Base-by-base conservation (phyloP, 2,329 filamentous ascomycete species). In the Trichoderma simmonsii region DNA sequence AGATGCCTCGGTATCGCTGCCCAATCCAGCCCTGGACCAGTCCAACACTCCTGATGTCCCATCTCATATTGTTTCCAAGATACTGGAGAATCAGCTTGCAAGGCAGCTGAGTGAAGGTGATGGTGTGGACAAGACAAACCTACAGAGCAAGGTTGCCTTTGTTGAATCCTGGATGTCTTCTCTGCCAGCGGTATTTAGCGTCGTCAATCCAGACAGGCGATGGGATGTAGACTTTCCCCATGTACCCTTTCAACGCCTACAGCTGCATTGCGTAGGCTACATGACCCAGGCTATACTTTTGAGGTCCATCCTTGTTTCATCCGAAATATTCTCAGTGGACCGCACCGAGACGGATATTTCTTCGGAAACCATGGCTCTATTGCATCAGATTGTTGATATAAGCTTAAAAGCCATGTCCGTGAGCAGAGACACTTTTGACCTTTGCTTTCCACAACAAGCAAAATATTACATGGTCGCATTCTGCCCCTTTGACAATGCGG, bases 391-490 rank as follows among this genome's bases (percentile, higher is more conserved):
- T 14, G 18, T 70, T 30, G 30, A 63, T 21, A n/a, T 63, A 36
- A 70, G 67, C 34, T 28, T 70, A 2, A 54, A 62, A 30, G 67
- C 67, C n/a, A 70, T 70, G 67, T 24, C 67, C n/a, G 28, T 62
- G 2, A 70, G 67, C 57, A 70, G 62, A 70, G 67, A 56, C 21
- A 36, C 28, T 12, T 70, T 70, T 70, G 57, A 70, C 7, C 39
- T 62, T 62, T 70, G 57, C 43, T 70, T 70, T 39, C 67, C 67
- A 21, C 57, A 62, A 15, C 57, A 70, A 14, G 39, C 57, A 18
- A 70, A 70, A 36, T 70, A 70, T 14, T 70, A 62, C 21, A 62
- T 70, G 39, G 57, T 70, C 15, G 30, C 67, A 9, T 70, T 70
- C 28, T 62, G 56, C 18, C 67, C 67, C 4, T 70, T 70, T 36